These are phyloP conservation scores for Epichloe gansuensis DNA, from an alignment of 2,329 filamentous ascomycete species.

Conservation along the genomic window DNA sequence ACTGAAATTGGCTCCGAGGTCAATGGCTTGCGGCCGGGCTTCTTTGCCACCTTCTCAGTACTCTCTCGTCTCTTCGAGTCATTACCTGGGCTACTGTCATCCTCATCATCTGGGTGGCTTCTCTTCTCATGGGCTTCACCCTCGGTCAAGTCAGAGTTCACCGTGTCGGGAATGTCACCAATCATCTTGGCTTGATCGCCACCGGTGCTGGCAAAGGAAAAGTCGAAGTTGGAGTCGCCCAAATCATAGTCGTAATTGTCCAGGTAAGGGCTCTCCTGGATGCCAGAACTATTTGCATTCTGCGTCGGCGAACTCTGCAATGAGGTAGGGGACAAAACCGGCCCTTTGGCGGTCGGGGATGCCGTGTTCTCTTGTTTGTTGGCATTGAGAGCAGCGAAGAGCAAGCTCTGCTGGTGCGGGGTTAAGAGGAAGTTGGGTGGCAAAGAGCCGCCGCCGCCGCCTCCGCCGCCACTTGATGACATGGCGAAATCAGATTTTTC, in stretches of 20 bases:
- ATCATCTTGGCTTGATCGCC: constrained; percentile 54
- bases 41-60: constrained; percentile 80
- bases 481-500: constrained; percentile 19
- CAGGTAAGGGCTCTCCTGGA: constrained; percentile 68
- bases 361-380: constrained; percentile 35
- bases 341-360: constrained; percentile 22
- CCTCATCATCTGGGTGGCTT: constrained; percentile 57
- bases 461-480: constrained; percentile 36
- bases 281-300: constrained; percentile 26
- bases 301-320: constrained; percentile 37
- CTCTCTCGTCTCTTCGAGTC: constrained; percentile 63
- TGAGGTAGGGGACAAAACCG: constrained; percentile 34
- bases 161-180: constrained; percentile 50
- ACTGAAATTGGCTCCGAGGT: constrained; percentile 93
- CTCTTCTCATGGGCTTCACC: constrained; percentile 50
- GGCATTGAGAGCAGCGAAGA: constrained; percentile 64
- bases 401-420: constrained; percentile 61
- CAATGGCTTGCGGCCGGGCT: constrained; percentile 88
- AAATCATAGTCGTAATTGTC: constrained; percentile 67
- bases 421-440: constrained; percentile 54
- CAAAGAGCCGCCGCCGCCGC: constrained; percentile 26
- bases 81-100: constrained; percentile 35
- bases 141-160: constrained; percentile 47
- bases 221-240: constrained; percentile 67
- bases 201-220: constrained; percentile 31